These are phyloP conservation scores for Posidonia oceanica DNA, from an alignment of 116 monocot genomes.

Conservation along the genomic window DNA sequence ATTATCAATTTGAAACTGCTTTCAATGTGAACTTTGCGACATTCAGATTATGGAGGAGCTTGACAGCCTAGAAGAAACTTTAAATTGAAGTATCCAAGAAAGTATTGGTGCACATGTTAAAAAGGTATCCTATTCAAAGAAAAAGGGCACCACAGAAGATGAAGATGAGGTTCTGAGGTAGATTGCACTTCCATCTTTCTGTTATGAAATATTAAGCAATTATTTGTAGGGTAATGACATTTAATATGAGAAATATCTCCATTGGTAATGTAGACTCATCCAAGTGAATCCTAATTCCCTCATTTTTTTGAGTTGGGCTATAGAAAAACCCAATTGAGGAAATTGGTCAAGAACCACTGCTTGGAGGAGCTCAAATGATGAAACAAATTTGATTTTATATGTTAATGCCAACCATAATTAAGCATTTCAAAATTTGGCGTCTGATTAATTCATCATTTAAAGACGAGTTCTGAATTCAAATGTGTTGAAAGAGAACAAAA, in stretches of 20 bases:
- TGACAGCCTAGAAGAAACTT: slow-evolving; percentile 92
- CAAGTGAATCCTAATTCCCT: not conserved
- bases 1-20: slow-evolving; percentile 2
- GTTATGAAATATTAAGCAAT: not conserved
- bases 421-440: no score
- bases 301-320: not conserved
- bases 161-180: slow-evolving; percentile 55
- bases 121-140: slow-evolving; percentile 24
- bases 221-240: no score
- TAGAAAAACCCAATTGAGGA: no score
- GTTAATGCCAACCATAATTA: no score
- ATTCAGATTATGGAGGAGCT: slow-evolving; percentile 90
- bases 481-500: no score
- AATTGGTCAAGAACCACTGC: no score
- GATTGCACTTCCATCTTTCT: not conserved
- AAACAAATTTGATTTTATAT: no score
- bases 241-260: no score
- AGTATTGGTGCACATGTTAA: slow-evolving; percentile 74
- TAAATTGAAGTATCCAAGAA: slow-evolving; percentile 96
- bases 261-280: no score
- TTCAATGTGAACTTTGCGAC: not conserved
- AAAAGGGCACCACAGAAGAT: slow-evolving; percentile 42
- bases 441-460: no score
- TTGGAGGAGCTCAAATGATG: no score
- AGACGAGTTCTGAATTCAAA: no score